Conservation (phyloP, 2,329 filamentous ascomycete species). For the Xylariaceae sp. region DNA sequence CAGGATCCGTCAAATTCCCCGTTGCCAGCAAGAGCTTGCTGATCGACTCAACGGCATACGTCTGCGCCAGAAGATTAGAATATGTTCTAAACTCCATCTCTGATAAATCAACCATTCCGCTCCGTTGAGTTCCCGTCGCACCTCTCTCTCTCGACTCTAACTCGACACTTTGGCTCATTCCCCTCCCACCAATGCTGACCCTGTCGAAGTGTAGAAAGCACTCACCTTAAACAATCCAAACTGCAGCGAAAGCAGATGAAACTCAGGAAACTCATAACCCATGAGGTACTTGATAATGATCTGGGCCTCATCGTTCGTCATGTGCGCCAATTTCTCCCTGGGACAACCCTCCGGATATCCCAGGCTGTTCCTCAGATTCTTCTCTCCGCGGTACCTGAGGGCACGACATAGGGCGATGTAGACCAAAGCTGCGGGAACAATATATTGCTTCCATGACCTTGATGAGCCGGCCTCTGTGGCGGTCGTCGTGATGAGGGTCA, state of each 20-base stretch:
- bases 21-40: conserved; percentile 30
- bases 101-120: not conserved
- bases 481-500: not conserved
- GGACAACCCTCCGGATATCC: conserved; percentile 23
- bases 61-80: conserved; percentile 16
- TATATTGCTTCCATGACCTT: conserved; percentile 19
- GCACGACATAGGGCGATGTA: conserved; percentile 28
- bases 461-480: conserved; percentile 1
- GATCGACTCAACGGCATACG: conserved; percentile 33
- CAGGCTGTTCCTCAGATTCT: conserved; percentile 20
- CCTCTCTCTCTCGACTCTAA: not conserved
- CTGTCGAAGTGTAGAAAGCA: not conserved
- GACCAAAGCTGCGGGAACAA: conserved; percentile 18
- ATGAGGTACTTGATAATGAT: conserved; percentile 26
- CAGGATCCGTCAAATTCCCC: conserved; percentile 31
- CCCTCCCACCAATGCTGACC: too few species aligned
- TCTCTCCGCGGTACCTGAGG: conserved; percentile 29
- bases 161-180: not conserved
- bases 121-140: not conserved
- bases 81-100: not conserved
- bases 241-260: conserved; percentile 25
- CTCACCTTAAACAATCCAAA: conserved; percentile 34
- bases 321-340: conserved; percentile 27
- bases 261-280: conserved; percentile 28
- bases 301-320: conserved; percentile 33